Evolutionary conservation across 2,329 filamentous ascomycete species (phyloP), one percentile per base, ranked within the genome.

Genomic region (Beauveria caledonica): DNA sequence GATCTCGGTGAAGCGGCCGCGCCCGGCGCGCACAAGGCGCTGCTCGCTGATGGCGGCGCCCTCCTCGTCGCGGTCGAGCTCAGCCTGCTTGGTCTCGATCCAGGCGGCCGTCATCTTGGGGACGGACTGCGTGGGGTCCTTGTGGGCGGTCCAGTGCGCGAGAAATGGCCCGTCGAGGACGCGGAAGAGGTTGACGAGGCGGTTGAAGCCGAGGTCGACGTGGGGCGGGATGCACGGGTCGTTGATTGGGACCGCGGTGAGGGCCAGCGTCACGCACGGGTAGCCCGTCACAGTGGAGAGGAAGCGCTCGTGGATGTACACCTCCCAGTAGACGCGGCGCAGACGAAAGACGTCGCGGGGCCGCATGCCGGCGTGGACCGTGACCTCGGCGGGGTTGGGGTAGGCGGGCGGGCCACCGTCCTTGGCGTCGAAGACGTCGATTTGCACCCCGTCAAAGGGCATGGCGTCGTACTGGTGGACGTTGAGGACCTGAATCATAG

Each of bases 301-400:
- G 65, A 83, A 84, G 17, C 82, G 76, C 66, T 84, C 81, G 62
- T 83, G 80, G 36, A 84, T 80, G 64, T 79, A 83, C 13, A 76
- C 76, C 63, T 81, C 76, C 80, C 81, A 84, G 66, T 83, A 83
- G 1, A 82, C 68, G 3, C 81, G 73, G 63, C 81, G 78, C 10
- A 62, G 56, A 17, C 61, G 61, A 11, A 46, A 45, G 13, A 56
- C 57, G 25, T 62, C 61, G 44, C 27, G 27, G 2, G 50, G 61
- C 1, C 27, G 45, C 49, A 62, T 56, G 36, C 33, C 33, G 27
- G 15, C 1, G 49, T 25, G 42, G 3, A 50, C n/a, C 21, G 45
- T 50, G 17, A 29, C 33, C 6, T 52, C 46, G 33, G 50, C 58
- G 19, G 50, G 17, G 25, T 36, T 58, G 8, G 10, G 8, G 29